Percentiles rank a stretch among this genome's conserved stretches.
phyloP scores from a whole-genome alignment of 148 eudicot species.

The Chenopodium suecicum region DNA sequence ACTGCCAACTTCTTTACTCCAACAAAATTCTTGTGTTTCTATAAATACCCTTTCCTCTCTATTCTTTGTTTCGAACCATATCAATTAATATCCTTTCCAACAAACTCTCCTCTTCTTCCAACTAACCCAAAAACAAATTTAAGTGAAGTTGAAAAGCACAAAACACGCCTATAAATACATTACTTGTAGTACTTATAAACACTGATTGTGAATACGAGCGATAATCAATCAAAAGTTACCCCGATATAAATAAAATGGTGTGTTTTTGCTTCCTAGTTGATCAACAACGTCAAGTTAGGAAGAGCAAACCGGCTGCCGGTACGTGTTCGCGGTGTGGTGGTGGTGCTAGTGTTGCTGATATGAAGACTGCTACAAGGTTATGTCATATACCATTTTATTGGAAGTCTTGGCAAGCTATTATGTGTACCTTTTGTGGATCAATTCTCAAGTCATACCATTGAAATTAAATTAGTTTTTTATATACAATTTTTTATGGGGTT shows the following conservation, averaged over 20 bases:
- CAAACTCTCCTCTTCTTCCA: not conserved
- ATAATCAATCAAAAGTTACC: no score
- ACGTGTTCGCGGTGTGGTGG: constrained; percentile 74
- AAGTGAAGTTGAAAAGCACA: not conserved
- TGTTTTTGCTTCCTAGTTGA: constrained; percentile 79
- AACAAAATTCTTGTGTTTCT: not conserved
- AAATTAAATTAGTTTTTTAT: not conserved
- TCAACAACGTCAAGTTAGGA: constrained; percentile 55
- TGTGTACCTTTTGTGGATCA: constrained; percentile 88
- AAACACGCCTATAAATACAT: not conserved
- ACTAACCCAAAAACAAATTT: not conserved
- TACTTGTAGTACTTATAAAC: not conserved
- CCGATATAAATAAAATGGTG: constrained; percentile 37
- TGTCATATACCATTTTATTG: constrained; percentile 73
- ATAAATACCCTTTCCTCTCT: not conserved
- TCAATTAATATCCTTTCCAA: not conserved
- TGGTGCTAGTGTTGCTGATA: constrained; percentile 76
- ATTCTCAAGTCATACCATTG: constrained; percentile 55
- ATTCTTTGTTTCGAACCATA: no score
- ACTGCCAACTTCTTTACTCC: not conserved
- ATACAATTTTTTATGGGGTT: not conserved
- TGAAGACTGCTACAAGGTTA: constrained; percentile 78
- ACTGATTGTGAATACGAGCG: no score
- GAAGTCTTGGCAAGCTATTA: constrained; percentile 71
- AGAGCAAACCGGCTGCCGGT: constrained; percentile 78